Evolutionary conservation across 305 asterid species (phyloP).

Genomic region (Fraxinus xanthoxyloides): DNA sequence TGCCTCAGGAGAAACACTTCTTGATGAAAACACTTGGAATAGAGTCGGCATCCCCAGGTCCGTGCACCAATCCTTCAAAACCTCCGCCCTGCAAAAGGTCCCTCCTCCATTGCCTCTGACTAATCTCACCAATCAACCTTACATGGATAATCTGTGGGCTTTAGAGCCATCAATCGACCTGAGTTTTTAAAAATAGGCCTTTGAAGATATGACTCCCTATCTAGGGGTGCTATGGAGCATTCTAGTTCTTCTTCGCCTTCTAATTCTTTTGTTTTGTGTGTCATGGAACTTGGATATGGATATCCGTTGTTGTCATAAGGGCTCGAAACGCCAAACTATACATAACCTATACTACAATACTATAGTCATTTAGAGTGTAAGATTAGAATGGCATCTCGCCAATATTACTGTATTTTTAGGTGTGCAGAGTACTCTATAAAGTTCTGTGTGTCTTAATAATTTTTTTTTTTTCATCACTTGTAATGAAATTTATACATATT

Average conservation of each 20-base stretch:
- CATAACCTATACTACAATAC: constrained; percentile 55
- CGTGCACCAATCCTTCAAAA: constrained; percentile 54
- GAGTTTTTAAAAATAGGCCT: constrained; percentile 63
- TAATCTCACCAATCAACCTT: constrained; percentile 24
- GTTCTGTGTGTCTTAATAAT: constrained; percentile 33
- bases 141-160: constrained; percentile 17
- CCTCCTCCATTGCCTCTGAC: constrained; percentile 92
- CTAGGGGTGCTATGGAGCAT: constrained; percentile 73
- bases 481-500: constrained; percentile 52
- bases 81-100: constrained; percentile 96
- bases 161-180: constrained; percentile 45
- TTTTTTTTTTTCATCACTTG: constrained; percentile 24
- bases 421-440: constrained; percentile 43
- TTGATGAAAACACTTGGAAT: constrained; percentile 88
- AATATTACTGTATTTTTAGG: constrained; percentile 42
- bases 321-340: constrained; percentile 74
- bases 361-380: constrained; percentile 45
- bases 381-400: constrained; percentile 76
- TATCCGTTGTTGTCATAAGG: constrained; percentile 52
- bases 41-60: constrained; percentile 57
- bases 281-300: constrained; percentile 59
- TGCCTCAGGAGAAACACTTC: constrained; percentile 91
- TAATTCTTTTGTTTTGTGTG: constrained; percentile 58
- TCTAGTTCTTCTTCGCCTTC: constrained; percentile 44
- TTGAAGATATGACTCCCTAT: constrained; percentile 60